phyloP scores from a whole-genome alignment of 495 filamentous ascomycete genomes.

The Aspergillus ostianus region DNA sequence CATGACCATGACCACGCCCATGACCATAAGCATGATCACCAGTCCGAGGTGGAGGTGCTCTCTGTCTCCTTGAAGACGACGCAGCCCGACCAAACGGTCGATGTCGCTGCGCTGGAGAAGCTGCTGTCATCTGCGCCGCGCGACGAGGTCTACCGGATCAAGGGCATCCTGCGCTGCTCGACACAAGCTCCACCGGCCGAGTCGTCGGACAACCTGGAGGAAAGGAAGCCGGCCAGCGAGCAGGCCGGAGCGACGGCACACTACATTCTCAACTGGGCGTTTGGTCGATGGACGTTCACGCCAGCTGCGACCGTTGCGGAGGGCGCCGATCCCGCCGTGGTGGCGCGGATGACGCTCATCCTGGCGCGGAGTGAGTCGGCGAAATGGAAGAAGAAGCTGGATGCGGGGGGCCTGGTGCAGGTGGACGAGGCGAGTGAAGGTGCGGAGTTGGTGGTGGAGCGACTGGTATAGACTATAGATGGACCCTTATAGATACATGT shows the following conservation, averaged over 20 bases:
- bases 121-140: conserved; percentile 72
- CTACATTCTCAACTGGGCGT: conserved; percentile 97
- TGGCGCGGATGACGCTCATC: conserved; percentile 79
- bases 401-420: conserved; percentile 58
- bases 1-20: conserved; percentile 28
- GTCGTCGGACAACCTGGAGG: conserved; percentile 48
- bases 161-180: conserved; percentile 69
- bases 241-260: conserved; percentile 19
- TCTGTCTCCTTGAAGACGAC: conserved; percentile 62
- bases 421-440: conserved; percentile 27
- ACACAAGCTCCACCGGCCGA: conserved; percentile 53
- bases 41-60: conserved; percentile 87
- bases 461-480: conserved; percentile 30
- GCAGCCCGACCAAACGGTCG: conserved; percentile 43
- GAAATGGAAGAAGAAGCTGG: conserved; percentile 86
- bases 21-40: conserved; percentile 51
- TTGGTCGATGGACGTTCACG: conserved; percentile 91
- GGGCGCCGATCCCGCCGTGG: conserved; percentile 40
- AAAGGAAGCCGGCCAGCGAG: background rate
- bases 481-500: background rate
- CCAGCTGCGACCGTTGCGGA: conserved; percentile 46
- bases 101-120: conserved; percentile 61
- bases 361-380: conserved; percentile 78
- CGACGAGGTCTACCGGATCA: conserved; percentile 94
- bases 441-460: conserved; percentile 37